Evolutionary conservation across 306 rosid species (phyloP).

Genomic region (Alnus rubra): DNA sequence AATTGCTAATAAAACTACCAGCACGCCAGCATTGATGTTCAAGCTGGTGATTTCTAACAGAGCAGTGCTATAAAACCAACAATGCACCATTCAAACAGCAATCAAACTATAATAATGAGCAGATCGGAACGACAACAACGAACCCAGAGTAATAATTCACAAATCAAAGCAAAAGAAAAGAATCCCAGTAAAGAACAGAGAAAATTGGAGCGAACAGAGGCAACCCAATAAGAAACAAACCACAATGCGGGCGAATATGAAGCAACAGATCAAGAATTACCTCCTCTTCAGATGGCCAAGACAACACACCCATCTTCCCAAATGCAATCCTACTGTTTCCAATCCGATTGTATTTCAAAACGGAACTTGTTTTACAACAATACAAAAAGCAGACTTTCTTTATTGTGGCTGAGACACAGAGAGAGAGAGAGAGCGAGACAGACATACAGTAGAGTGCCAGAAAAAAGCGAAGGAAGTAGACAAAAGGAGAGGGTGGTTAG

Average conservation of each 20-base stretch:
- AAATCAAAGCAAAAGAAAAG: background rate
- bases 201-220: background rate
- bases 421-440: background rate
- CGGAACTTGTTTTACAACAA: background rate
- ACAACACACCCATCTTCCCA: constrained; percentile 41
- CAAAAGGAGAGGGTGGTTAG: background rate
- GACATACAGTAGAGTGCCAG: background rate
- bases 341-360: background rate
- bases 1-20: background rate
- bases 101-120: background rate
- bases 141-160: background rate
- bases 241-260: background rate
- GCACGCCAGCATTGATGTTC: background rate
- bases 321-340: background rate
- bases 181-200: background rate
- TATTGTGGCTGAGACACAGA: background rate
- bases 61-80: background rate
- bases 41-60: background rate
- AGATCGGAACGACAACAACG: background rate
- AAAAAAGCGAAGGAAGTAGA: background rate
- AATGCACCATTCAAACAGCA: constrained; percentile 10
- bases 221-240: background rate
- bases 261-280: constrained; percentile 41
- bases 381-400: background rate
- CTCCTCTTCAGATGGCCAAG: constrained; percentile 77